Evolutionary conservation across 495 filamentous ascomycete species (phyloP), one percentile per base, ranked within the genome.

Genomic region (Glarea lozoyensis): DNA sequence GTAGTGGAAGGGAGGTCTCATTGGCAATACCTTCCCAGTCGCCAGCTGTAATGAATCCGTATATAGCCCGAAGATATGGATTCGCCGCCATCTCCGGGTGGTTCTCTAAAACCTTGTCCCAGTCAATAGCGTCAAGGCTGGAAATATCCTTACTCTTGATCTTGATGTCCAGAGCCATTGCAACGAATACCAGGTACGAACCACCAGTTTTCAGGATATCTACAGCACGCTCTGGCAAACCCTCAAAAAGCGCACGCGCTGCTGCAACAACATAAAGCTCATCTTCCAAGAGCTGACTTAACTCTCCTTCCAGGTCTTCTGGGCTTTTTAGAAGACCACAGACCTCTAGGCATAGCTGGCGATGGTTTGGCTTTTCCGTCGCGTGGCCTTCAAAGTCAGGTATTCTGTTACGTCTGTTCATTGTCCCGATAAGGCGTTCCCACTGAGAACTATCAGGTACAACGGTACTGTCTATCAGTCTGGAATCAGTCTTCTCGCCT

Each of bases 11-110:
- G 22, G 87, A 86, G 3, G 70, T 68, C 57, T 96, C 88, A 38
- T 85, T 73, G 42, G 86, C 76, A 16, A 97, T 86, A 10, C 76
- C 76, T 20, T 76, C 67, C 92, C 92, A 97, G 57, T 93, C 76
- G 6, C 87, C 87, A 17, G 83, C 88, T 37, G 85, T 81, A 38
- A 96, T 87, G 40, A 88, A 79, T n/a, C 86, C 81, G n/a, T 94
- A 83, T 41, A 98, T 82, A 0, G 89, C 88, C 38, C 88, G 79
- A 9, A 92, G 75, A 55, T 94, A 96, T 0, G 88, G 86, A 51
- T 98, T 92, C 0, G 72, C 70, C 2, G 48, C 46, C 49, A 55
- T 53, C 27, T 37, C 29, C 10, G 42, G 45, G n/a, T 55, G 35
- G 48, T 78, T 78, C 0, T 67, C 61, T 39, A 75, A 67, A 5